Base-by-base conservation (phyloP, 257 asterid species). In the Fraxinus excelsior region DNA sequence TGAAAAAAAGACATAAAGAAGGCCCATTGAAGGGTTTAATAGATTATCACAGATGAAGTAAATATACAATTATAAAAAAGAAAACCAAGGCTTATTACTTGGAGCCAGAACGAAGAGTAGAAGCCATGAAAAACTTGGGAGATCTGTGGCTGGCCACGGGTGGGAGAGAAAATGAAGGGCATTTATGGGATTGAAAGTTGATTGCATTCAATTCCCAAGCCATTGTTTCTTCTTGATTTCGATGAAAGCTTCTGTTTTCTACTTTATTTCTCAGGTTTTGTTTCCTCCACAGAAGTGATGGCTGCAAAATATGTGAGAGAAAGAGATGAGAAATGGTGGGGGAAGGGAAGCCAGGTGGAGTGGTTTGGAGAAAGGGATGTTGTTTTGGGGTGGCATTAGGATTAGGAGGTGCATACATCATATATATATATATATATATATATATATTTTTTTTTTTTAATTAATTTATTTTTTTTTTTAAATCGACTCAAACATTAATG, bases 71-170 rank as follows among this genome's bases (percentile, higher is more conserved):
- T 13, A 18, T 1, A 25, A 34, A 53, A 23, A 38, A 38, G 0
- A 21, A 13, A 28, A 62, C 64, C 69, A 21, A 0, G 64, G 10
- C 18, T 28, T 34, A 74, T 77, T 80, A 91, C 97, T 91, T 92
- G 8, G 92, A 84, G 73, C 82, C 85, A 42, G 95, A 84, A 56
- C 87, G 81, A 70, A 89, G 89, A 65, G 92, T 88, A 16, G 97
- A 90, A 72, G 97, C 92, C 97, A 93, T 86, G 86, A 81, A 49
- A 70, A 92, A 85, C 83, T 80, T 89, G 51, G 97, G 89, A 78
- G 97, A 93, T 87, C 94, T 87, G 92, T 81, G 74, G 87, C 78
- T 88, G 68, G 91, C 86, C 73, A 82, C 67, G 13, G 87, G 85
- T 19, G 96, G 88, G 42, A 80, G 80, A 62, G 80, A 79, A 76